phyloP scores from a whole-genome alignment of 805 yeast genomes.

The Ogataea allantospora region DNA sequence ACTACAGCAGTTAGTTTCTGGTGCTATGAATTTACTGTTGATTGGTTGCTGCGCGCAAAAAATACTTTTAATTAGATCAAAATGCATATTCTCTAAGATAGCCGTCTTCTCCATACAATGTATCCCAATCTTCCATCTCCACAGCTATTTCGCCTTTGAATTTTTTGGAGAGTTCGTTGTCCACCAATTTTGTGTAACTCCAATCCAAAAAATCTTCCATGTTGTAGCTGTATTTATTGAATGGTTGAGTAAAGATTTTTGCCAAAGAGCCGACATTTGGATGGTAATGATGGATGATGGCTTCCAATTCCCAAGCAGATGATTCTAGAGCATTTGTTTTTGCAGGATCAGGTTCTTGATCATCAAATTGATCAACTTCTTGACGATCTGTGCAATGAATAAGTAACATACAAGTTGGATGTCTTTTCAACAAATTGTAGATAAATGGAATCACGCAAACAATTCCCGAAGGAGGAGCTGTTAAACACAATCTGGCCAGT shows the following conservation, averaged over 20 bases:
- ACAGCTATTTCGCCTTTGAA: conserved; percentile 73
- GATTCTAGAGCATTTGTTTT: conserved; percentile 77
- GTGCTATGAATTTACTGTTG: conserved; percentile 33
- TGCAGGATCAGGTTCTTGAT: conserved; percentile 68
- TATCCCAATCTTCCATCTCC: conserved; percentile 62
- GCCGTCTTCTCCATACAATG: conserved; percentile 35
- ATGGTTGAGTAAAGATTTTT: conserved; percentile 84
- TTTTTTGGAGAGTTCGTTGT: conserved; percentile 60
- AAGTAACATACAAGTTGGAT: conserved; percentile 91
- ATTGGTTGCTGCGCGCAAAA: conserved; percentile 20
- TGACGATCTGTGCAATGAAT: conserved; percentile 56
- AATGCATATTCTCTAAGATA: conserved; percentile 22
- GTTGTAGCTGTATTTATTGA: conserved; percentile 79
- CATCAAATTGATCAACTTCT: conserved; percentile 64
- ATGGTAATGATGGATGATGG: conserved; percentile 78
- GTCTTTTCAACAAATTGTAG: conserved; percentile 84
- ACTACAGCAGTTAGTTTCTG: conserved; percentile 44
- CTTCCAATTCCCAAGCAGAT: conserved; percentile 88
- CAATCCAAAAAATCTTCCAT: conserved; percentile 95
- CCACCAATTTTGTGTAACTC: conserved; percentile 67
- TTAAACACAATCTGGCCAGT: conserved; percentile 68
- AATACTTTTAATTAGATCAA: conserved; percentile 5
- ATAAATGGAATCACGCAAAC: conserved; percentile 88
- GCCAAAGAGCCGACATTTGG: conserved; percentile 94
- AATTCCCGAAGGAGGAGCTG: conserved; percentile 85